Evolutionary conservation across 1,284 basidiomycete species (phyloP), one percentile per base, ranked within the genome.

Genomic region (Trichosporon coremiiforme): DNA sequence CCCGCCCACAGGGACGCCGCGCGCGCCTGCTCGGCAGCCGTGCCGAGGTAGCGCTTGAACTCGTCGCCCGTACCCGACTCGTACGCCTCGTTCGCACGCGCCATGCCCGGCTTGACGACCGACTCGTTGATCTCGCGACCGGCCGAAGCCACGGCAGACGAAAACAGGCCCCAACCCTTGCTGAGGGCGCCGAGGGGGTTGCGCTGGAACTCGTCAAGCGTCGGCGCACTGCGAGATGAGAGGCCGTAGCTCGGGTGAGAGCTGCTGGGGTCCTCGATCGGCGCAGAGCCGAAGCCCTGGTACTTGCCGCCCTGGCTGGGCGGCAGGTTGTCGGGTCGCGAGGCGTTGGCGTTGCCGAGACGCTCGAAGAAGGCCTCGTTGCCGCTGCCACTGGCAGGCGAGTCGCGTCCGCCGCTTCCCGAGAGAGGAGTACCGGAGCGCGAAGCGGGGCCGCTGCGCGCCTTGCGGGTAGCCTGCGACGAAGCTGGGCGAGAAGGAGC

Each of bases 161-260:
- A 79, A 75, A 85, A 83, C 17, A 85, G 73, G 25, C 83, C 83
- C 84, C 84, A 84, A 35, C 82, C 81, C 74, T 85, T 85, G 20
- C 71, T 72, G 5, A 84, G 70, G 6, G 83, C 84, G 25, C 76
- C 76, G 20, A 82, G 64, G 29, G 83, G 83, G 67, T 81, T 80
- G 12, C 71, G 66, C 71, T 83, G 83, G 64, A 84, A 74, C 35
- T 84, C 83, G 64, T 81, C 76, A 9, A 83, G 70, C 2, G 79
- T 79, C 4, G 83, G 83, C 1, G 77, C 80, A 29, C 77, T 73
- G 66, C 80, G 83, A 15, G 77, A 78, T 1, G 79, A 81, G 20
- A 82, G 71, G 5, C 75, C 74, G 71, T 76, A 82, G 22, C 76
- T 75, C 17, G 83, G 81, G 70, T 82, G 82, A 20, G 66, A 15